phyloP scores from a whole-genome alignment of 306 rosid genomes.

The Benincasa hispida region DNA sequence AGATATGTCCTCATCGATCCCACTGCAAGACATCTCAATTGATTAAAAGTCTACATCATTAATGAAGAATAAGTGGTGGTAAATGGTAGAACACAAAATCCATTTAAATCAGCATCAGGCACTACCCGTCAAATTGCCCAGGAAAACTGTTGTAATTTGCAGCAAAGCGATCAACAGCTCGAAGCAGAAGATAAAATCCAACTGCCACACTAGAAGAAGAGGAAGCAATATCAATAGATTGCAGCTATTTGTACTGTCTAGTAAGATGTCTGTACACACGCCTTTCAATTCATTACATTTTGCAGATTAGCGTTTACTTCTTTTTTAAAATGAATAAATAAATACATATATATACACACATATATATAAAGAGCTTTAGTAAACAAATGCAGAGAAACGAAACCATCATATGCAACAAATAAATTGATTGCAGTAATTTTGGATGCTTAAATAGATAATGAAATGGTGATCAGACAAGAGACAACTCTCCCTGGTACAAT shows the following conservation, averaged over 20 bases:
- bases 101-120: slow-evolving; percentile 2
- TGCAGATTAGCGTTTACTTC: background rate
- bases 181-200: slow-evolving; percentile 81
- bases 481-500: background rate
- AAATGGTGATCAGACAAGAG: background rate
- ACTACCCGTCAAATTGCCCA: slow-evolving; percentile 82
- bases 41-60: background rate
- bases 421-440: too few species aligned
- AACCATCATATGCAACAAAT: background rate
- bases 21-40: slow-evolving; percentile 30
- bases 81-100: background rate
- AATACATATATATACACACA: background rate
- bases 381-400: background rate
- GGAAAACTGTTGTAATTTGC: slow-evolving; percentile 92
- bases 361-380: background rate
- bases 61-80: background rate
- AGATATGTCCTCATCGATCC: slow-evolving; percentile 87
- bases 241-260: background rate
- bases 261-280: background rate
- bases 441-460: background rate
- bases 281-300: background rate
- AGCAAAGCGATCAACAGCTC: slow-evolving; percentile 93
- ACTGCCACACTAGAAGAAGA: slow-evolving; percentile 47
- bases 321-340: background rate
- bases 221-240: slow-evolving; percentile 16